Conservation (phyloP, 805 yeast genomes). For the Debaryomyces maramus region DNA sequence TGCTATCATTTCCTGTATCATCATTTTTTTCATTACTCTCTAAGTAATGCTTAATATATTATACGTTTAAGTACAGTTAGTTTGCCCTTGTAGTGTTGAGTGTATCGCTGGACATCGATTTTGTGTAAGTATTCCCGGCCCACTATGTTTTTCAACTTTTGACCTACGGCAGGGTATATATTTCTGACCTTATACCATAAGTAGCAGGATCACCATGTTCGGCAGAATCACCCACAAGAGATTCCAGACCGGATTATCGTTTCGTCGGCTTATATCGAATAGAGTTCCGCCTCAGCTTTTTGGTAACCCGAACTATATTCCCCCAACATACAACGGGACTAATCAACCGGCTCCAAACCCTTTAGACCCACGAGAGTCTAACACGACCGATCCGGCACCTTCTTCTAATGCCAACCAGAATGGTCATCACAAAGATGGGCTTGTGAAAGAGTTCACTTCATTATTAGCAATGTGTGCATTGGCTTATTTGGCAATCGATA, state of each 20-base stretch:
- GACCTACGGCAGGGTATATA: too few species aligned
- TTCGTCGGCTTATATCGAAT: not conserved
- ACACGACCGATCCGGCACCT: not conserved
- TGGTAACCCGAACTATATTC: conserved; percentile 18
- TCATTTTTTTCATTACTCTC: conserved; percentile 7
- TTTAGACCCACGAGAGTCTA: not conserved
- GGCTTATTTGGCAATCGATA: conserved; percentile 53
- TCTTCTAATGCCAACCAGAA: not conserved
- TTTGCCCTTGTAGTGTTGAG: conserved; percentile 1
- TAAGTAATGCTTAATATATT: conserved; percentile 8
- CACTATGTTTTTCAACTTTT: too few species aligned
- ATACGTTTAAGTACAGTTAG: conserved; percentile 5
- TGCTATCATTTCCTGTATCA: conserved; percentile 7
- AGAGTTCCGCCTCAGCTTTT: conserved; percentile 25
- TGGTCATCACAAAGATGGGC: conserved; percentile 4
- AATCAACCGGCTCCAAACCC: conserved; percentile 5
- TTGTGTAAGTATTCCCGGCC: too few species aligned
- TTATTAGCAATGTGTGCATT: conserved; percentile 44
- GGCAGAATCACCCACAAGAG: not conserved
- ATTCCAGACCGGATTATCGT: not conserved
- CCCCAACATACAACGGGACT: conserved; percentile 15
- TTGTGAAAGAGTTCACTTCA: conserved; percentile 41
- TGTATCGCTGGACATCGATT: too few species aligned
- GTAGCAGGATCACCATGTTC: not conserved
- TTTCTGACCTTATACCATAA: too few species aligned